Conservation (phyloP, 2,329 filamentous ascomycete species). For the Aspergillus pseudoviridinutans region DNA sequence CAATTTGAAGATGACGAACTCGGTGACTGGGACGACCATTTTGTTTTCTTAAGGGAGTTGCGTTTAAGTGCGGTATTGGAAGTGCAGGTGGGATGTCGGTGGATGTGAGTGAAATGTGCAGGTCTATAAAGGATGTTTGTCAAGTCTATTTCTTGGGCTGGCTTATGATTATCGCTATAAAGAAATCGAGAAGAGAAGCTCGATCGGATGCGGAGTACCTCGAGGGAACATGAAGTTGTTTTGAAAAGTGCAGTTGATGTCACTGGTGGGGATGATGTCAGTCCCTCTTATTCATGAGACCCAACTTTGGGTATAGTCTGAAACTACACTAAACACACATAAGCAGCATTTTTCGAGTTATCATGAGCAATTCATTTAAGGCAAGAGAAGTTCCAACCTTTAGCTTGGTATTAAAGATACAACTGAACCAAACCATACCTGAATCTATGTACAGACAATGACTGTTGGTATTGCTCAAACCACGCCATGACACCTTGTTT, state of each 20-base stretch:
- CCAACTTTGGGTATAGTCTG: not conserved
- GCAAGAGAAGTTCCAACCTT: not conserved
- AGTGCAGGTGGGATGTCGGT: not conserved
- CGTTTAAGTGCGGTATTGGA: conserved; percentile 2
- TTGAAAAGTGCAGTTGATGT: not conserved
- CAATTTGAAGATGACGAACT: conserved; percentile 37
- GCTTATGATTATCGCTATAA: not conserved
- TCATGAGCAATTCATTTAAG: not conserved
- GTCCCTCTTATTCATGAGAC: not conserved
- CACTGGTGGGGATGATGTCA: conserved; percentile 8
- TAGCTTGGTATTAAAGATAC: not conserved
- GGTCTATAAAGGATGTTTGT: not conserved
- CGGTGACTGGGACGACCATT: conserved; percentile 26
- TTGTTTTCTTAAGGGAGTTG: not conserved
- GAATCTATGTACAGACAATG: conserved; percentile 11
- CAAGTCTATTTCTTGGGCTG: not conserved
- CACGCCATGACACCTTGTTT: conserved; percentile 4
- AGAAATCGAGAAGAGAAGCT: not conserved
- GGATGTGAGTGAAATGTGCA: not conserved
- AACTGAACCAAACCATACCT: not conserved
- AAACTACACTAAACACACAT: not conserved
- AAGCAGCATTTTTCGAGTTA: not conserved
- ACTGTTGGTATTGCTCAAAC: not conserved
- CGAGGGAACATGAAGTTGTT: not conserved
- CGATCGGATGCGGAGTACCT: not conserved